These are phyloP conservation scores for Dunaliella salina DNA, from an alignment of 163 green algal species.

Conservation along the genomic window DNA sequence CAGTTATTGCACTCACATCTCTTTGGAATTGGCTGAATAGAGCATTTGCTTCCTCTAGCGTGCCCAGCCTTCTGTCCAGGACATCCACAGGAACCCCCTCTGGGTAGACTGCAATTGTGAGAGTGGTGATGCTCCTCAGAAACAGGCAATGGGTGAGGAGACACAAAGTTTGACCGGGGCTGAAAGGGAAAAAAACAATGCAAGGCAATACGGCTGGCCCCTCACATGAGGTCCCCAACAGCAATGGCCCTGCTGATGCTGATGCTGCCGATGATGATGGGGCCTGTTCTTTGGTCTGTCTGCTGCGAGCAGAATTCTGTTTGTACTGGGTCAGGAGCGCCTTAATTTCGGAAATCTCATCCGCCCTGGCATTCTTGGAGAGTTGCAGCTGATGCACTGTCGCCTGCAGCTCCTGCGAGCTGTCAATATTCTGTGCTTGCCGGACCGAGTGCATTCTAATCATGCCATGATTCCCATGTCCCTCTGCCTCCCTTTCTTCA, in stretches of 20 bases:
- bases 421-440: no score
- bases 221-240: not conserved
- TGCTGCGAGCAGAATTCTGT: not conserved
- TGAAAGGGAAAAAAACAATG: no score
- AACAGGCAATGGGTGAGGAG: no score
- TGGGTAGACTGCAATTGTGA: not conserved
- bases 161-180: no score
- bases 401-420: no score
- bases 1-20: not conserved
- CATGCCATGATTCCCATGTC: no score
- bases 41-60: not conserved
- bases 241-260: not conserved
- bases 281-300: not conserved
- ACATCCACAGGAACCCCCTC: not conserved
- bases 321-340: not conserved
- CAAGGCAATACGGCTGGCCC: no score
- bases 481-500: no score
- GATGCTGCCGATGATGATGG: not conserved
- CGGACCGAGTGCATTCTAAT: no score
- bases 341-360: not conserved
- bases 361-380: not conserved
- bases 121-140: no score
- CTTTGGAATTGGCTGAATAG: conserved; percentile 6
- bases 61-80: not conserved
- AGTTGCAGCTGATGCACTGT: not conserved